Evolutionary conservation across 345 rosid genomes (phyloP).

Genomic region (Citrus medica): DNA sequence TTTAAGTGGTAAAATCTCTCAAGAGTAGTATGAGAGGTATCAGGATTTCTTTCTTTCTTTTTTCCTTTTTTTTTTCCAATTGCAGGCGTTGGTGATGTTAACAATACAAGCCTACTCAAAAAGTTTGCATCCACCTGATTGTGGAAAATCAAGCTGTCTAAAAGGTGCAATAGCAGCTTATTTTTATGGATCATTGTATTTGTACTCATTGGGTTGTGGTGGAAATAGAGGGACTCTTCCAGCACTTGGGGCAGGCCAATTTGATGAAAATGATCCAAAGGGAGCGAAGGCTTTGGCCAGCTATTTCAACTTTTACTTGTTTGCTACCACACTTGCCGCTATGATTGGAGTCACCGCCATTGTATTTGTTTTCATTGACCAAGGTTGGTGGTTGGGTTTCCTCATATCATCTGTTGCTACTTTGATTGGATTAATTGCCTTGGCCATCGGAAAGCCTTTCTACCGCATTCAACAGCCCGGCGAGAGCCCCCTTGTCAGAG

Average conservation of each 20-base stretch:
- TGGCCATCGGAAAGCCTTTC: constrained; percentile 42
- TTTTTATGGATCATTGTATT: constrained; percentile 29
- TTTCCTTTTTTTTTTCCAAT: no score
- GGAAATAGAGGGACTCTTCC: constrained; percentile 43
- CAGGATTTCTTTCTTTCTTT: neutral
- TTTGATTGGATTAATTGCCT: constrained; percentile 27
- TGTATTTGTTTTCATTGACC: constrained; percentile 34
- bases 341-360: constrained; percentile 43
- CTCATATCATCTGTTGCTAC: constrained; percentile 30
- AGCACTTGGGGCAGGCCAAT: constrained; percentile 55
- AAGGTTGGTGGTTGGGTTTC: constrained; percentile 47
- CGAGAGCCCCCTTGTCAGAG: constrained; percentile 33
- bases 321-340: constrained; percentile 35
- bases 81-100: constrained; percentile 42
- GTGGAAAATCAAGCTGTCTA: constrained; percentile 35
- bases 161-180: constrained; percentile 31
- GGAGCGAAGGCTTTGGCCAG: constrained; percentile 38
- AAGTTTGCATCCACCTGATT: constrained; percentile 31
- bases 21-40: neutral
- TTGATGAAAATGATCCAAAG: constrained; percentile 22
- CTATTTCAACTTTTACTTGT: constrained; percentile 41
- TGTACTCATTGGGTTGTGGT: constrained; percentile 44
- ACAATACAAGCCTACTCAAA: constrained; percentile 45
- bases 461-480: constrained; percentile 29
- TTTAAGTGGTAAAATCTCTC: no score